These are phyloP conservation scores for Exophiala bonariae DNA, from an alignment of 2,329 filamentous ascomycete species.

Conservation along the genomic window DNA sequence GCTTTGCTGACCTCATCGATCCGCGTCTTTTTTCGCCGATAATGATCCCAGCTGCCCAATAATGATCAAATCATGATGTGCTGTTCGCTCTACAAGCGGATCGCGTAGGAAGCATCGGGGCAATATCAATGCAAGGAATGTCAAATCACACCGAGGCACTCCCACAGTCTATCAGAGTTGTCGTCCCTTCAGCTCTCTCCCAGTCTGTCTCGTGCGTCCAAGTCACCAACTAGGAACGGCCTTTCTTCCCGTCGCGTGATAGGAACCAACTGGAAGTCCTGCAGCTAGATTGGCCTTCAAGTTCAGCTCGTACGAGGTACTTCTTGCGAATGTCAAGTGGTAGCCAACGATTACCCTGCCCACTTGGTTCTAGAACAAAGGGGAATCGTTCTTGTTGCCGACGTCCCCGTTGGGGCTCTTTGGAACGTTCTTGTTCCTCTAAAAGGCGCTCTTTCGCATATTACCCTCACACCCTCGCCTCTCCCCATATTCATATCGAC, in stretches of 20 bases:
- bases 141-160: neutral
- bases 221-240: conserved; percentile 6
- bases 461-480: no score
- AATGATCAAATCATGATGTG: conserved; percentile 10
- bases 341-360: no score
- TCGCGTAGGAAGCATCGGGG: conserved; percentile 11
- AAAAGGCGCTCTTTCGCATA: no score
- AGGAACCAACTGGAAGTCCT: conserved; percentile 1
- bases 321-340: no score
- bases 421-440: no score
- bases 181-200: neutral
- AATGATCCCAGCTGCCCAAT: neutral
- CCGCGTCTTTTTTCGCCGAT: conserved; percentile 3
- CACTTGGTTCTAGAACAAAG: no score
- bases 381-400: no score
- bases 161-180: no score
- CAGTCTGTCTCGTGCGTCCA: neutral
- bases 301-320: conserved; percentile 1
- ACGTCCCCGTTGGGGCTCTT: no score
- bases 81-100: conserved; percentile 9
- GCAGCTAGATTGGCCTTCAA: no score
- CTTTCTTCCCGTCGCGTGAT: conserved; percentile 12
- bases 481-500: no score
- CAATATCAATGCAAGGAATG: conserved; percentile 7
- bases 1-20: conserved; percentile 22